Evolutionary conservation across 2,329 filamentous ascomycete genomes (phyloP).

Genomic region (Microcyclospora tardicrescens): DNA sequence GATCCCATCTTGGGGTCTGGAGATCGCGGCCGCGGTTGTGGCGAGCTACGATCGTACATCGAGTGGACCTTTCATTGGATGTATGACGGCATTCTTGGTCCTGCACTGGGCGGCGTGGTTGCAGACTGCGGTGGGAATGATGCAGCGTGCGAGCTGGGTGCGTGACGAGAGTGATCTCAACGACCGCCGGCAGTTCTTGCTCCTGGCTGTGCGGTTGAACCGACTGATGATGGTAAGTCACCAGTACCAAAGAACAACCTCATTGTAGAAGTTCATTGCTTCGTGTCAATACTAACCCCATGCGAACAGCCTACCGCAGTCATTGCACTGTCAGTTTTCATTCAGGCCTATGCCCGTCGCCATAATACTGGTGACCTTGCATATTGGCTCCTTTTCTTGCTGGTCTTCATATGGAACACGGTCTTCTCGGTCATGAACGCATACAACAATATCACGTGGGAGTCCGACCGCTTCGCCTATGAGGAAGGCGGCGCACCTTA

Average conservation of each 20-base stretch:
- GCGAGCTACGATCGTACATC: slow-evolving; percentile 11
- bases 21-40: slow-evolving; percentile 17
- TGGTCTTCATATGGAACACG: slow-evolving; percentile 24
- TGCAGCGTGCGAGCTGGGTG: slow-evolving; percentile 22
- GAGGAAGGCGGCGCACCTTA: slow-evolving; percentile 18
- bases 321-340: slow-evolving; percentile 19
- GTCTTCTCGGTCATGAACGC: slow-evolving; percentile 24
- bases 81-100: slow-evolving; percentile 14
- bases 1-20: slow-evolving; percentile 15
- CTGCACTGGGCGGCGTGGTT: slow-evolving; percentile 22
- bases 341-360: slow-evolving; percentile 20
- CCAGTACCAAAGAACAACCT: background rate
- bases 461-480: slow-evolving; percentile 17
- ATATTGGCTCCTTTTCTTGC: slow-evolving; percentile 23
- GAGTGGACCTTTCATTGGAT: slow-evolving; percentile 14
- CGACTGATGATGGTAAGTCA: slow-evolving; percentile 19
- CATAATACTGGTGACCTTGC: slow-evolving; percentile 14
- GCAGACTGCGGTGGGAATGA: slow-evolving; percentile 21
- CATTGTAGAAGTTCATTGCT: background rate
- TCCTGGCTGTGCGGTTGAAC: slow-evolving; percentile 20
- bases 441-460: slow-evolving; percentile 25
- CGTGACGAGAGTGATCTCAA: slow-evolving; percentile 20
- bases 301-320: slow-evolving; percentile 16
- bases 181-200: slow-evolving; percentile 20
- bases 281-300: too few species aligned